Evolutionary conservation across 176 grass and related monocot species (phyloP).

Genomic region (sorghum (Sorghum bicolor)): Sorghum_bicolor_NCBIv3 NC_012879.2:59957501-59958000

Average conservation of each 20-base stretch:
- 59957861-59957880: background rate
- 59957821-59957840: background rate
- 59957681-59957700: background rate
- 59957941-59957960: background rate
- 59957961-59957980: background rate
- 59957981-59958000: too few relatives aligned
- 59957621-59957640: background rate
- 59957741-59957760: background rate
- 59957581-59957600: background rate
- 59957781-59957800: background rate
- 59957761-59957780: background rate
- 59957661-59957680: background rate
- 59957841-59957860: background rate
- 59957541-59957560: background rate
- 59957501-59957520: background rate
- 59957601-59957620: background rate
- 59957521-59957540: background rate
- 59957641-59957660: background rate
- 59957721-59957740: background rate
- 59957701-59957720: background rate
- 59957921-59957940: too few relatives aligned
- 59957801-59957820: background rate
- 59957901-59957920: background rate
- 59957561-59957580: background rate
- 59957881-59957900: background rate